Conservation (phyloP, 768 basidiomycete genomes). For the Amanita brunnescens region DNA sequence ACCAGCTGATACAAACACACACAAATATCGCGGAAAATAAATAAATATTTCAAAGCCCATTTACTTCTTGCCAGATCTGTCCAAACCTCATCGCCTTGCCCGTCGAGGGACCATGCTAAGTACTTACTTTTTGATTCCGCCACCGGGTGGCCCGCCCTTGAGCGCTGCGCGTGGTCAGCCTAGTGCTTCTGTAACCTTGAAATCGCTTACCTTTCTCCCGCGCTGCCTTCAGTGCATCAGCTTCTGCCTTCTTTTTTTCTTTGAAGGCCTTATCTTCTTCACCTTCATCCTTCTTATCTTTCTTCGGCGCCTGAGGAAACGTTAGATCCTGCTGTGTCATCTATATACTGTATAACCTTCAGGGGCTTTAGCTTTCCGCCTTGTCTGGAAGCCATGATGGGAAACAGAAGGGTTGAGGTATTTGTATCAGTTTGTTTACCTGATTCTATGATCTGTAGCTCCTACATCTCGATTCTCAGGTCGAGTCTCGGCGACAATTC, state of each 20-base stretch:
- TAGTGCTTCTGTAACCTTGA: constrained; percentile 1
- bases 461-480: constrained; percentile 67
- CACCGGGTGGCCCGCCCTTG: constrained; percentile 61
- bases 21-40: constrained; percentile 22
- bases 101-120: neutral
- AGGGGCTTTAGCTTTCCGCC: constrained; percentile 84
- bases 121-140: constrained; percentile 86
- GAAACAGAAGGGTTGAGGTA: constrained; percentile 9
- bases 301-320: constrained; percentile 66
- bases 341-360: constrained; percentile 44
- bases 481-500: constrained; percentile 49
- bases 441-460: neutral
- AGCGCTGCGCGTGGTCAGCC: constrained; percentile 29
- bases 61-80: constrained; percentile 69
- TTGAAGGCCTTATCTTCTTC: constrained; percentile 71
- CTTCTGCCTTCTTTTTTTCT: constrained; percentile 68
- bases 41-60: constrained; percentile 2
- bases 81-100: neutral
- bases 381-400: constrained; percentile 55
- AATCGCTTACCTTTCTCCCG: constrained; percentile 52
- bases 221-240: constrained; percentile 65
- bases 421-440: constrained; percentile 7
- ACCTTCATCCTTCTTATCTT: constrained; percentile 62
- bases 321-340: neutral
- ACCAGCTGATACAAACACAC: constrained; percentile 26